phyloP scores from a whole-genome alignment of 306 rosid species.

The Abrus pulchellus region DNA sequence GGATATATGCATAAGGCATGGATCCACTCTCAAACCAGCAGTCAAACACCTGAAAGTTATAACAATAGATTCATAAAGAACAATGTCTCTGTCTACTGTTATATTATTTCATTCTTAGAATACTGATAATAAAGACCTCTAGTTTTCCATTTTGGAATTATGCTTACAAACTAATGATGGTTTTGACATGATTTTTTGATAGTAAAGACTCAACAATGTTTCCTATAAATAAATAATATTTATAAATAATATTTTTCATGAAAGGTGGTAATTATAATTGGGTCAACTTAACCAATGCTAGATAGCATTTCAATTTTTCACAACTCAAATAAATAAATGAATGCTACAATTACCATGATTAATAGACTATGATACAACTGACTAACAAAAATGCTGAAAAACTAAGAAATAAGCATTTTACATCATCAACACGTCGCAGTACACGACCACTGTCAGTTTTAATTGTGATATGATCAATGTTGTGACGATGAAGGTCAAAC shows the following conservation, averaged over 20 bases:
- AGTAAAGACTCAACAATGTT: conserved; percentile 27
- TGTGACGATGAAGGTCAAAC: conserved; percentile 93
- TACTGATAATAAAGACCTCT: background rate
- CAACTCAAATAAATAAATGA: conserved; percentile 23
- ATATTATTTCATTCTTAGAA: background rate
- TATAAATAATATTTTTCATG: background rate
- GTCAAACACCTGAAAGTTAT: conserved; percentile 86
- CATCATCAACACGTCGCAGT: conserved; percentile 93
- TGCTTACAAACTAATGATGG: background rate
- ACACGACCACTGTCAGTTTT: conserved; percentile 79
- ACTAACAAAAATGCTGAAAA: conserved; percentile 26
- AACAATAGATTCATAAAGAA: conserved; percentile 35
- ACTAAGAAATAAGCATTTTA: conserved; percentile 51
- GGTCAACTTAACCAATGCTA: conserved; percentile 22
- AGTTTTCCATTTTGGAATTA: background rate
- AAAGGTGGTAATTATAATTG: conserved; percentile 11
- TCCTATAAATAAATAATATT: background rate
- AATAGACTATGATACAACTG: too few species aligned
- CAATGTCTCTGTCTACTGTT: conserved; percentile 11
- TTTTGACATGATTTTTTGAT: conserved; percentile 9
- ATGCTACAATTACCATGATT: conserved; percentile 22
- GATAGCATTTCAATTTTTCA: conserved; percentile 28
- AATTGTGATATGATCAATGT: conserved; percentile 94
- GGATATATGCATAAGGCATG: conserved; percentile 98
- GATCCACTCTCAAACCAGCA: conserved; percentile 99